Conservation (phyloP, 2,329 filamentous ascomycete species). For the Macrophomina tecta region DNA sequence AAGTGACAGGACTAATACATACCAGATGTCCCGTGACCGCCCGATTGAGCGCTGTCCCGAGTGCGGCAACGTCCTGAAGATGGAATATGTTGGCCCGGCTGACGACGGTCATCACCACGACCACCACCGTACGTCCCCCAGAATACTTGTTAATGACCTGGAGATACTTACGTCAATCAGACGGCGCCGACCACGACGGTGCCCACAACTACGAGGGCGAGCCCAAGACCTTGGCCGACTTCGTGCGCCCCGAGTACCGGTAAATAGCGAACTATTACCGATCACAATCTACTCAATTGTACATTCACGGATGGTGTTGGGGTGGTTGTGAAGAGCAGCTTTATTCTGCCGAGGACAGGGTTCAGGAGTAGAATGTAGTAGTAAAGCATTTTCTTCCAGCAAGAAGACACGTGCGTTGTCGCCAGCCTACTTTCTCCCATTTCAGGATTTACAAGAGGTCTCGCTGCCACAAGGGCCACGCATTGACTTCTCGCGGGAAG, state of each 20-base stretch:
- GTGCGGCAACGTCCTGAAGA: conserved; percentile 96
- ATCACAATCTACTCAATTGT: conserved; percentile 15
- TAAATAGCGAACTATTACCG: conserved; percentile 53
- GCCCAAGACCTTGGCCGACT: conserved; percentile 97
- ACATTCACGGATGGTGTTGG: conserved; percentile 24
- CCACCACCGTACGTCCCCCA: conserved; percentile 45
- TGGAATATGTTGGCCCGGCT: conserved; percentile 89
- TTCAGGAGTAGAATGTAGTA: conserved; percentile 23
- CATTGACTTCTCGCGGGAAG: background rate
- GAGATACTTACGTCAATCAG: background rate
- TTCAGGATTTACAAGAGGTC: too few species aligned
- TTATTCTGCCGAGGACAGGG: conserved; percentile 18
- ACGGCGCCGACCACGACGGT: conserved; percentile 48
- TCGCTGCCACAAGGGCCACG: too few species aligned
- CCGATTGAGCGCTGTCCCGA: conserved; percentile 95
- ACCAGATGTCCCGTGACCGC: conserved; percentile 81
- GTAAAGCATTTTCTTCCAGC: conserved; percentile 15
- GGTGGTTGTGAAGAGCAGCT: conserved; percentile 15
- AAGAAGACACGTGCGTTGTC: background rate
- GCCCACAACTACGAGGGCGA: conserved; percentile 68
- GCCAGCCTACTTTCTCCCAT: background rate
- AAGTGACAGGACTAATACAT: conserved; percentile 27
- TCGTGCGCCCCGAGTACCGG: conserved; percentile 91
- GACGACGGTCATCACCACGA: conserved; percentile 72
- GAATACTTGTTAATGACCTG: too few species aligned